These are phyloP conservation scores for Phytophthora sojae DNA, from an alignment of 352 stramenopile genomes.

Conservation along the genomic window DNA sequence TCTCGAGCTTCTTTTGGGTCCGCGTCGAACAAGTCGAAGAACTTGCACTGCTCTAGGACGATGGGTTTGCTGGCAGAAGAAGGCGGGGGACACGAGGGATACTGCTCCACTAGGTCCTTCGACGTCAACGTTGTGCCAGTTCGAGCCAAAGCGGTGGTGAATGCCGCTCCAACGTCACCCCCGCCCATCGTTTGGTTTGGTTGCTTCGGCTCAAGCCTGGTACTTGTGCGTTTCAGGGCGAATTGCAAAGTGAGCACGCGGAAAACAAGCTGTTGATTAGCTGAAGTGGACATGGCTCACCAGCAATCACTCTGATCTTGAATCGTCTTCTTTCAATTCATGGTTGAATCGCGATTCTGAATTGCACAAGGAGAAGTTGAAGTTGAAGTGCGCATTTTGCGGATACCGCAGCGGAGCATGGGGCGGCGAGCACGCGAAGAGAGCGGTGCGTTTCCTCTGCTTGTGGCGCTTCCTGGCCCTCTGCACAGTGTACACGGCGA, in stretches of 20 bases:
- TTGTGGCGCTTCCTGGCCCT: neutral
- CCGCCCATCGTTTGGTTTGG: neutral
- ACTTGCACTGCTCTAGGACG: conserved; percentile 3
- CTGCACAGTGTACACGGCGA: neutral
- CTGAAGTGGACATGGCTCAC: too few species aligned
- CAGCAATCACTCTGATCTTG: too few species aligned
- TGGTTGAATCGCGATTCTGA: conserved; percentile 9
- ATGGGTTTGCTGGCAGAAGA: neutral
- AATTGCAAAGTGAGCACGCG: too few species aligned
- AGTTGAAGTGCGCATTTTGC: conserved; percentile 37
- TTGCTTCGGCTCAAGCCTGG: too few species aligned
- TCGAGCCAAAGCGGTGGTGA: neutral
- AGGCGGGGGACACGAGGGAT: neutral
- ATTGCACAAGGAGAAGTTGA: neutral
- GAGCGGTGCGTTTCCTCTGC: conserved; percentile 13
- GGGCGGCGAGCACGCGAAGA: conserved; percentile 27
- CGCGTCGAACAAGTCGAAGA: conserved; percentile 28
- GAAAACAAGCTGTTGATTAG: too few species aligned
- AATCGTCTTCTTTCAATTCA: conserved; percentile 1
- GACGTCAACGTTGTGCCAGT: neutral
- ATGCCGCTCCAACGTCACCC: neutral
- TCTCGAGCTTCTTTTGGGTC: conserved; percentile 13
- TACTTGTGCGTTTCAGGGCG: too few species aligned
- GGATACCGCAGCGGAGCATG: conserved; percentile 12
- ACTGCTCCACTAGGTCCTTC: neutral